Conservation (phyloP, 805 yeast species). For the Teunomyces funiuensis region DNA sequence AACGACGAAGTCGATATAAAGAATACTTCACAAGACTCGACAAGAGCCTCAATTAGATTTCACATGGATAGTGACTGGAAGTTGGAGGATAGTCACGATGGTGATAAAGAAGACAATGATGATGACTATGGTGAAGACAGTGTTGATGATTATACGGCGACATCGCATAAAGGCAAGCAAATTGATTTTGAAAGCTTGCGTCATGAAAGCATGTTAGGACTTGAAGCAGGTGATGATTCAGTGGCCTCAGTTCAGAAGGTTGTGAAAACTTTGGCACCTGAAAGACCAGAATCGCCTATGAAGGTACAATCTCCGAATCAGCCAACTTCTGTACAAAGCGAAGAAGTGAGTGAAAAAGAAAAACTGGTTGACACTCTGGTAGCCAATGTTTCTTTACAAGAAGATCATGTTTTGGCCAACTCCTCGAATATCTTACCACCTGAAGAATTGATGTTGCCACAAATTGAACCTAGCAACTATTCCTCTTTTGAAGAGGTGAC, state of each 20-base stretch:
- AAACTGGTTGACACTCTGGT: slow-evolving; percentile 17
- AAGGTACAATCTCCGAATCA: not conserved
- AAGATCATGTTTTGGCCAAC: slow-evolving; percentile 35
- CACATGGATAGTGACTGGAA: slow-evolving; percentile 39
- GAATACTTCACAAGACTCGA: slow-evolving; percentile 9
- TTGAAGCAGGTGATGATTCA: slow-evolving; percentile 4
- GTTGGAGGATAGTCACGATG: slow-evolving; percentile 39
- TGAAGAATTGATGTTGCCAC: slow-evolving; percentile 31
- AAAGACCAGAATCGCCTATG: slow-evolving; percentile 8
- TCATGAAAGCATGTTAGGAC: slow-evolving; percentile 4
- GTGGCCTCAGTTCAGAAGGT: slow-evolving; percentile 16
- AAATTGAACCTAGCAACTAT: slow-evolving; percentile 41
- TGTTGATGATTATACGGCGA: not conserved
- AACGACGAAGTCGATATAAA: slow-evolving; percentile 2
- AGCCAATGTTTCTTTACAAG: slow-evolving; percentile 39
- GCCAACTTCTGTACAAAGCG: slow-evolving; percentile 1
- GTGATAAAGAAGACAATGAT: slow-evolving; percentile 39
- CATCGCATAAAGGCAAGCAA: slow-evolving; percentile 1
- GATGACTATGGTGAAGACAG: slow-evolving; percentile 25
- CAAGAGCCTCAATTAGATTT: slow-evolving; percentile 23
- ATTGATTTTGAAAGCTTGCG: slow-evolving; percentile 14
- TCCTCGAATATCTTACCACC: slow-evolving; percentile 42
- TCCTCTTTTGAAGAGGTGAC: slow-evolving; percentile 43
- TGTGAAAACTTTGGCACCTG: slow-evolving; percentile 18
- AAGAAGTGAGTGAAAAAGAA: not conserved